Conservation (phyloP, 768 basidiomycete genomes). For the Nidularia sp. region DNA sequence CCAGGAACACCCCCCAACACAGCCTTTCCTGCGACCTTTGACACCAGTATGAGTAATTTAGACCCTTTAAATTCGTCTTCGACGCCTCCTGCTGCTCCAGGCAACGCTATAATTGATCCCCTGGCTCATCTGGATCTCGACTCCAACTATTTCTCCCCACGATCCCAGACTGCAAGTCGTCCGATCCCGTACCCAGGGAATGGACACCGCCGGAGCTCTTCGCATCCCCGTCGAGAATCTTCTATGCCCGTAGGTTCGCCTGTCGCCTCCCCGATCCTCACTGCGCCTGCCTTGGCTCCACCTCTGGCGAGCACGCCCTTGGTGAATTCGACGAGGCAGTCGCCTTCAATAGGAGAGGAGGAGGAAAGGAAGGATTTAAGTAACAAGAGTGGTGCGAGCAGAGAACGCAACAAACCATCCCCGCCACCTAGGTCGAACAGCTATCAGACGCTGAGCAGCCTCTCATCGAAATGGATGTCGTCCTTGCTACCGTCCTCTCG, state of each 20-base stretch:
- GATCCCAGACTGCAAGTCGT: conserved; percentile 2
- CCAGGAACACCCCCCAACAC: too few relatives aligned
- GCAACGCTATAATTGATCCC: conserved; percentile 9
- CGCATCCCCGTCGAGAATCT: too few relatives aligned
- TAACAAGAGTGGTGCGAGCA: conserved; percentile 4
- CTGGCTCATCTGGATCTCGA: conserved; percentile 17
- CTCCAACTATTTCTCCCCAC: conserved; percentile 26
- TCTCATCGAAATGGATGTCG: conserved; percentile 50
- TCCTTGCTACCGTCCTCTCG: conserved; percentile 22
- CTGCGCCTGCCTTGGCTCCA: too few relatives aligned
- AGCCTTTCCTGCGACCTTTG: too few relatives aligned
- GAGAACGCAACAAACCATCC: not conserved
- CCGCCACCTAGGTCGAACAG: conserved; percentile 14
- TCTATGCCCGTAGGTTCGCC: too few relatives aligned
- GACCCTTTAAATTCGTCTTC: conserved; percentile 17
- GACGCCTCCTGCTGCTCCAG: conserved; percentile 17
- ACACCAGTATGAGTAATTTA: not conserved
- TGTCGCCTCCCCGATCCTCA: too few relatives aligned
- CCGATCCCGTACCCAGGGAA: not conserved
- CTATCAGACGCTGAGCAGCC: conserved; percentile 37
- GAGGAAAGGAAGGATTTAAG: too few relatives aligned
- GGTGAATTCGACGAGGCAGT: too few relatives aligned
- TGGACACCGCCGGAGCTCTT: too few relatives aligned
- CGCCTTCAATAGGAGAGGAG: too few relatives aligned
- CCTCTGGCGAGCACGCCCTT: too few relatives aligned